A percentile compares a stretch with the other conserved stretches of the same genome.
Conservation (phyloP, 805 yeast genomes). For the Saturnispora serradocipensis region DNA sequence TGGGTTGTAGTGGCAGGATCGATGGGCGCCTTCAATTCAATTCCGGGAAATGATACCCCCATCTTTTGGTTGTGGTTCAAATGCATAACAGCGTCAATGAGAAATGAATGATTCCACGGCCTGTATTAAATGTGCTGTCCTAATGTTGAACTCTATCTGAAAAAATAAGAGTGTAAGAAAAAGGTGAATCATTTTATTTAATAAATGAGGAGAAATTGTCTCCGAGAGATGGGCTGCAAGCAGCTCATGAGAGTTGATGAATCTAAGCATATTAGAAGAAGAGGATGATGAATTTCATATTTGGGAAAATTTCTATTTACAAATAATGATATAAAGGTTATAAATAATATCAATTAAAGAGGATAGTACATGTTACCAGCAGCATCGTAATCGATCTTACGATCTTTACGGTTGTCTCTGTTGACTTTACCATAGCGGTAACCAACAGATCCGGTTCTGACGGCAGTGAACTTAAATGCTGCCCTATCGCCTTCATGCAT, state of each 20-base stretch:
- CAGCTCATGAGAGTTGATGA: neutral
- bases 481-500: slow-evolving; percentile 60
- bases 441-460: slow-evolving; percentile 80
- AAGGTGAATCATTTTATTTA: neutral
- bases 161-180: neutral
- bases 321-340: neutral
- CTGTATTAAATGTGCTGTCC: neutral
- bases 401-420: slow-evolving; percentile 83
- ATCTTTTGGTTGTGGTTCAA: too few species aligned
- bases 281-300: neutral
- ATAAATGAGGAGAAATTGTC: neutral
- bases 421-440: slow-evolving; percentile 83
- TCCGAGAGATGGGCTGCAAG: neutral
- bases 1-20: slow-evolving; percentile 9
- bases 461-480: slow-evolving; percentile 65
- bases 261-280: neutral
- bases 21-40: slow-evolving; percentile 7
- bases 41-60: neutral
- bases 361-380: slow-evolving; percentile 45
- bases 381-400: slow-evolving; percentile 63
- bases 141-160: neutral
- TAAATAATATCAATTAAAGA: slow-evolving; percentile 7
- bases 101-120: neutral
- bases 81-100: neutral
- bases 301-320: neutral